Evolutionary conservation across 495 filamentous ascomycete species (phyloP), one percentile per base, ranked within the genome.

Genomic region (Hypoxylon crocopeplum): DNA sequence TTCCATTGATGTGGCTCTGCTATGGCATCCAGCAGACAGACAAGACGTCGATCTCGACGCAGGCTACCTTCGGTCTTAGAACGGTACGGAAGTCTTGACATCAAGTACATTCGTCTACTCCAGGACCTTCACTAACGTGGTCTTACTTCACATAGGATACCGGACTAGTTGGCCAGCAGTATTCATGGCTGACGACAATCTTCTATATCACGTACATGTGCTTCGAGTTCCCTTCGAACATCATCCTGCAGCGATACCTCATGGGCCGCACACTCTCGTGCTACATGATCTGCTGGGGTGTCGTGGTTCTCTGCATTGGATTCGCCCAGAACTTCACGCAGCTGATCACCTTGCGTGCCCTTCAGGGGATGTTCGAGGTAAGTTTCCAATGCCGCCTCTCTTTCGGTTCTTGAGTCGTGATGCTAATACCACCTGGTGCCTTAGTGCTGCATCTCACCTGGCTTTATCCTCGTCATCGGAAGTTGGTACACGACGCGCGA

Each of bases 391-490:
- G 13, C 15, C 8, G 3, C 15, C 13, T 3, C 5, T 17, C 34
- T 5, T n/a, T n/a, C n/a, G n/a, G n/a, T n/a, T n/a, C n/a, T n/a
- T n/a, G n/a, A n/a, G n/a, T n/a, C 34, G 15, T 5, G 2, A 19
- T 10, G 13, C 34, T 19, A 1, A 19, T 13, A n/a, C 15, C 5
- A 5, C 10, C 5, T 38, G 1, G 11, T 2, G 15, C 13, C n/a
- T 38, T 29, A 67, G 63, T 73, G 72, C 30, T 72, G 69, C 45
- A 75, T 76, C 36, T 72, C 71, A 3, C 73, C 73, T n/a, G 72
- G 66, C 13, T 76, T 73, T 49, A 66, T 76, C 36, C 64, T 75
- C 44, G 65, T 76, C 33, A 57, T 70, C 19, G 51, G 59, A 1
- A 64, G 56, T 11, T 74, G 73, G 72, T 76, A 76, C 48, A 68